Evolutionary conservation across 164 flowering plant genomes (phyloP).

Genomic region (Amborella trichopoda): DNA sequence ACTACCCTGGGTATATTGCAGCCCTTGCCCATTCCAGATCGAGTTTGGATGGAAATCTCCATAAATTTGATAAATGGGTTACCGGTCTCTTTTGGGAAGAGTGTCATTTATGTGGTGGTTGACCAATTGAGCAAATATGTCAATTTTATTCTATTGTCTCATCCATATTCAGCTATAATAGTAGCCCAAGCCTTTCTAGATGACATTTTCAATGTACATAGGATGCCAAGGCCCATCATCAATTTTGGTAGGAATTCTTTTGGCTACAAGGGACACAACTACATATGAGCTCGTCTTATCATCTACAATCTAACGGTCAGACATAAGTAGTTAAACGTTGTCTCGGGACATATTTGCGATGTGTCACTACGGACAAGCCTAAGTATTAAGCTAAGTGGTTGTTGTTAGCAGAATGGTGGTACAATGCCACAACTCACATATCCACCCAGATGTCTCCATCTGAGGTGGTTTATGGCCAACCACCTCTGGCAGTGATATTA

Average conservation of each 20-base stretch:
- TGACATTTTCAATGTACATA: neutral
- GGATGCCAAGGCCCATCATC: neutral
- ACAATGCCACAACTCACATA: neutral
- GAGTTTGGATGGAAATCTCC: neutral
- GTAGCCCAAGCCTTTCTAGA: neutral
- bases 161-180: neutral
- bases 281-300: neutral
- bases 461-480: neutral
- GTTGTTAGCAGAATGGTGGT: neutral
- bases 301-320: neutral
- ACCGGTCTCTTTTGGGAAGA: neutral
- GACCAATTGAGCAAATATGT: constrained; percentile 1
- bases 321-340: neutral
- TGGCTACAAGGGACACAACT: neutral
- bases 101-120: neutral
- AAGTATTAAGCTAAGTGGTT: neutral
- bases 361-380: neutral
- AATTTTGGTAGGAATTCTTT: neutral
- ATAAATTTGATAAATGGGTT: constrained; percentile 1
- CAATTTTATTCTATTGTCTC: neutral
- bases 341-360: neutral
- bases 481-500: no score
- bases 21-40: neutral
- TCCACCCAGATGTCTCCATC: neutral
- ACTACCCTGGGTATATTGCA: no score